Base-by-base conservation (phyloP, 1,284 basidiomycete species). In the Cryptococcus deneoformans region DNA sequence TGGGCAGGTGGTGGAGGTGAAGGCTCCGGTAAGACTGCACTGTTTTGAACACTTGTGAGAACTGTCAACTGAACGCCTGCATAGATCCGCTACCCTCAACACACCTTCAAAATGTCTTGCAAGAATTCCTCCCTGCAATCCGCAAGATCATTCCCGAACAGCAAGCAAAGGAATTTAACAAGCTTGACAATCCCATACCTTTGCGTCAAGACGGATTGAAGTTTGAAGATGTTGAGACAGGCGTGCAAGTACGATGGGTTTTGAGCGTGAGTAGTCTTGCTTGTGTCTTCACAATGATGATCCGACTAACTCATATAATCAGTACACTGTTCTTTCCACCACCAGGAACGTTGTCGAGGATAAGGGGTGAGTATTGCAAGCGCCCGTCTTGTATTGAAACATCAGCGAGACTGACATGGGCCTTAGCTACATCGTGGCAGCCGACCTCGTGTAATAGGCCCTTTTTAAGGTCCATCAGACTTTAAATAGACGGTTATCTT, bases 1-100 rank as follows among this genome's bases (percentile, higher is more conserved):
- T 78, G 77, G 77, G 76, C 77, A 3, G 73, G 76, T 8, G 75
- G 75, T 1, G 71, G 72, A 5, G 72, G 74, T 5, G 70, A 72
- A 50, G 73, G 77, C 1, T 68, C 69, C 43, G 72, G 76, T 76
- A 51, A 58, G 72, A 20, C 10, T 9, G 20, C 45, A 36, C 39
- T 38, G 42, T 51, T 40, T 40, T 47, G 20, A 8, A 5, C 8
- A 16, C 8, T 35, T n/a, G 35, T n/a, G 45, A 14, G 34, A 14
- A 39, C 20, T 20, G 1, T 35, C 12, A 11, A 43, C 42, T 11
- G 12, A 10, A 45, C 34, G 71, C 46, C 14, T n/a, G 6, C 9
- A 11, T 48, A 77, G 77, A 77, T 54, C 76, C 75, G 2, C 52
- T 78, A 9, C 77, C 77, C 0, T 64, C 70, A 7, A 64, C 65